Base-by-base conservation (phyloP, 768 basidiomycete genomes). In the Psilocybe cubensis region DNA sequence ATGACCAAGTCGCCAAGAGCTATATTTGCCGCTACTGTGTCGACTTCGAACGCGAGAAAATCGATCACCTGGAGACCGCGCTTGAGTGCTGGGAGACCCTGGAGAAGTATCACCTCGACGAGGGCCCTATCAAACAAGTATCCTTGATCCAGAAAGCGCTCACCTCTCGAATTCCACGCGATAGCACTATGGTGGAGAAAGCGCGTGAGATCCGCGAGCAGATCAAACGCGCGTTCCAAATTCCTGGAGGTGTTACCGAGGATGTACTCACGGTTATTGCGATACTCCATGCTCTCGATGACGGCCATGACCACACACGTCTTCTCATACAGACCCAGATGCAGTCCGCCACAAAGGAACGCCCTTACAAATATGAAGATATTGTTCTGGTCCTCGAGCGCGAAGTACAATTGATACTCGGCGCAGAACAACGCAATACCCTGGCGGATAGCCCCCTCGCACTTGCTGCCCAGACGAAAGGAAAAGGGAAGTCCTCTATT, bases 91-190 rank as follows among this genome's bases (percentile, higher is more conserved):
- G 59, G 59, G 20, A 47, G 0, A 38, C 27, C 0, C 45, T 68
- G 0, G 46, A 45, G n/a, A 29, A 27, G 0, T 20, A 55, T 8
- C 65, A 66, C n/a, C 12, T 52, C 3, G 29, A 59, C 17, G 61
- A 68, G 31, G 63, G 64, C 3, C 67, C 67, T 1, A 55, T 68
- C 17, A 41, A 51, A 6, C 67, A 66, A 31, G 62, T 64, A 24
- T 27, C 48, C 5, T 54, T 66, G 1, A 40, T 68, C 11, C 58
- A 56, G 12, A 45, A 58, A 10, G 63, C 63, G 8, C 54, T 68
- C 14, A 12, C 29, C 10, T 25, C 21, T 1, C 28, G 25, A 9
- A 54, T 61, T 27, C 12, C 47, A 2, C 18, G 47, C 2, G 60
- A 52, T 18, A 24, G 35, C 5, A 27, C 38, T 21, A 31, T 42